phyloP scores from a whole-genome alignment of 2,329 filamentous ascomycete species.

The Talaromyces albobiverticillius region DNA sequence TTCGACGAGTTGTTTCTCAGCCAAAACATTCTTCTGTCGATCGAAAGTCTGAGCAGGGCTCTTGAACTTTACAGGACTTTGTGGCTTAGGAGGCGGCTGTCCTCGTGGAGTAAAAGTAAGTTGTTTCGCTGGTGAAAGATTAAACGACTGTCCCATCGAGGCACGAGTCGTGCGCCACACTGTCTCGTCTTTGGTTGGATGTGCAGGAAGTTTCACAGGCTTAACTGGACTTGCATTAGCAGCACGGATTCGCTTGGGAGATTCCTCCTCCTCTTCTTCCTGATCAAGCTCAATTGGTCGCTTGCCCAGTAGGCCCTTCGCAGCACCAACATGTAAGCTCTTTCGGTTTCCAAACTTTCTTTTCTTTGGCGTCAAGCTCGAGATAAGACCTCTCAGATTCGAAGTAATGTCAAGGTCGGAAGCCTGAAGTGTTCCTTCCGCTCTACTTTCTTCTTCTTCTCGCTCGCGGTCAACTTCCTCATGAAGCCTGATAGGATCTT shows the following conservation, averaged over 20 bases:
- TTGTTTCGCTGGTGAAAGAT: slow-evolving; percentile 32
- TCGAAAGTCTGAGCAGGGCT: slow-evolving; percentile 30
- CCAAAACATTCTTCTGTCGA: slow-evolving; percentile 14
- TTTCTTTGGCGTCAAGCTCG: slow-evolving; percentile 74
- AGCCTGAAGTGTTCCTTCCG: slow-evolving; percentile 53
- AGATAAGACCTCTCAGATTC: slow-evolving; percentile 73
- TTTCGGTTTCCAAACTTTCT: slow-evolving; percentile 66
- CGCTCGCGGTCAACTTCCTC: slow-evolving; percentile 62
- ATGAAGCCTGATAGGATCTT: slow-evolving; percentile 62
- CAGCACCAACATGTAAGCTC: slow-evolving; percentile 73
- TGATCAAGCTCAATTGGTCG: slow-evolving; percentile 68
- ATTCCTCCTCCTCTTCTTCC: slow-evolving; percentile 56
- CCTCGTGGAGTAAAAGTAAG: slow-evolving; percentile 53
- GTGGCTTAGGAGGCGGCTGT: background rate
- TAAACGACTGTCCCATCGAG: slow-evolving; percentile 42
- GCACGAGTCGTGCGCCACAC: slow-evolving; percentile 56
- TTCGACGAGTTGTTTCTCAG: slow-evolving; percentile 33
- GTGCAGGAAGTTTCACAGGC: slow-evolving; percentile 66
- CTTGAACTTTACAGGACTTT: slow-evolving; percentile 20
- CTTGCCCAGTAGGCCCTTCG: slow-evolving; percentile 70
- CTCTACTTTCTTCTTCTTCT: slow-evolving; percentile 59
- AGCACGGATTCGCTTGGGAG: slow-evolving; percentile 66
- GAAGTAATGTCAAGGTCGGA: slow-evolving; percentile 61
- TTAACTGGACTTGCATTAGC: slow-evolving; percentile 74
- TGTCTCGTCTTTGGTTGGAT: slow-evolving; percentile 64